Evolutionary conservation across 495 filamentous ascomycete genomes (phyloP), one percentile per base, ranked within the genome.

Genomic region (Neurospora hispaniola): DNA sequence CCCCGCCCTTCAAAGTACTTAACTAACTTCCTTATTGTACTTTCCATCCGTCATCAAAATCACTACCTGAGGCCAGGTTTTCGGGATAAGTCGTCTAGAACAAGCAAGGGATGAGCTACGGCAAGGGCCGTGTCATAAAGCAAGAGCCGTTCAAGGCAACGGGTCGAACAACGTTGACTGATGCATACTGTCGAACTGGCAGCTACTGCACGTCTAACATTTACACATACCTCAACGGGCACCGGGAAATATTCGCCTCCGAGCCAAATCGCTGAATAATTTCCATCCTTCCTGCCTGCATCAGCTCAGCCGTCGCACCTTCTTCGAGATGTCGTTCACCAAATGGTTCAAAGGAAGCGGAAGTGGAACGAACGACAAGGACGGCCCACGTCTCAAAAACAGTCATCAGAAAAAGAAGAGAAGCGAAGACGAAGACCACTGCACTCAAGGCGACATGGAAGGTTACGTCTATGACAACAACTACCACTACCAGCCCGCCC

Each of bases 381-480:
- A 62, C 23, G 16, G 11, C 12, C 7, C 3, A 23, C 8, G 5
- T 4, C 14, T 62, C 54, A 35, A 62, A 9, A 48, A 7, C 10
- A 70, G 48, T 48, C n/a, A 59, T 14, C 35, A 18, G 23, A 54
- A 39, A 68, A 69, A 71, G 46, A 69, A 69, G 42, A 38, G 39
- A 68, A 71, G 43, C 27, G 54, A 62, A 62, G 27, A 62, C 4
- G 27, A 62, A 62, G 54, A 35, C 27, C 18, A 35, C 27, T 62
- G 35, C 54, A 62, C 54, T 35, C 54, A 62, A 62, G 54, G 16
- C 27, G 54, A 62, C 54, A 62, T 62, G 54, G 54, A 35, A 27
- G 54, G 54, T 27, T 62, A 35, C 27, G 27, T 62, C 77, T 86
- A 86, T 76, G 80, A 84, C 77, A 72, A 79, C 20, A 79, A 48